Evolutionary conservation across 2,329 filamentous ascomycete species (phyloP).

Genomic region (Nakataea oryzae): DNA sequence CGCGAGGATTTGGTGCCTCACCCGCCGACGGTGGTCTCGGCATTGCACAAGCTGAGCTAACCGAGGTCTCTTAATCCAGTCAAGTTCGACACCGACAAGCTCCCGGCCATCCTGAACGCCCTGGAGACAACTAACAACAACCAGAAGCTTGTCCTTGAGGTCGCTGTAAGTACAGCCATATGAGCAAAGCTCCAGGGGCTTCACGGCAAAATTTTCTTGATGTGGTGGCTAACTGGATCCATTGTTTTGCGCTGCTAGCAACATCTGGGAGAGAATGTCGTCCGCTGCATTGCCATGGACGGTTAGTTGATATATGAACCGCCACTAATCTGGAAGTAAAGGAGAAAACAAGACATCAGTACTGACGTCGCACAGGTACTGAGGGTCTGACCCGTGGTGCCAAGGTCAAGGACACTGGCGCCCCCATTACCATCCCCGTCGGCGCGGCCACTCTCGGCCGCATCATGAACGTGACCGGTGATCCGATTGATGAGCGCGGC

Average conservation of each 20-base stretch:
- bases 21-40: not conserved
- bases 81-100: slow-evolving; percentile 91
- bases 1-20: not conserved
- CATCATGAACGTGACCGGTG: slow-evolving; percentile 99
- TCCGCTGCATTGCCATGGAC: slow-evolving; percentile 99
- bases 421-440: slow-evolving; percentile 93
- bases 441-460: slow-evolving; percentile 88
- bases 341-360: not conserved
- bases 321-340: slow-evolving; percentile 6
- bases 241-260: slow-evolving; percentile 47
- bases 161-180: slow-evolving; percentile 57
- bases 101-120: slow-evolving; percentile 96
- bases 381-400: slow-evolving; percentile 97
- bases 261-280: slow-evolving; percentile 99
- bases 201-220: slow-evolving; percentile 5
- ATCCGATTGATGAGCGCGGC: slow-evolving; percentile 98
- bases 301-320: slow-evolving; percentile 47
- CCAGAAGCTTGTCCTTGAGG: slow-evolving; percentile 92
- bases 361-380: slow-evolving; percentile 54
- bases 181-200: not conserved
- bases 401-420: slow-evolving; percentile 77
- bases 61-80: slow-evolving; percentile 40
- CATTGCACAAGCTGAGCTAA: not conserved
- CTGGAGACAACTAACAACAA: slow-evolving; percentile 84
- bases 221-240: slow-evolving; percentile 1